Evolutionary conservation across 208 protist species (phyloP).

Genomic region (Trypanosoma rangeli): DNA sequence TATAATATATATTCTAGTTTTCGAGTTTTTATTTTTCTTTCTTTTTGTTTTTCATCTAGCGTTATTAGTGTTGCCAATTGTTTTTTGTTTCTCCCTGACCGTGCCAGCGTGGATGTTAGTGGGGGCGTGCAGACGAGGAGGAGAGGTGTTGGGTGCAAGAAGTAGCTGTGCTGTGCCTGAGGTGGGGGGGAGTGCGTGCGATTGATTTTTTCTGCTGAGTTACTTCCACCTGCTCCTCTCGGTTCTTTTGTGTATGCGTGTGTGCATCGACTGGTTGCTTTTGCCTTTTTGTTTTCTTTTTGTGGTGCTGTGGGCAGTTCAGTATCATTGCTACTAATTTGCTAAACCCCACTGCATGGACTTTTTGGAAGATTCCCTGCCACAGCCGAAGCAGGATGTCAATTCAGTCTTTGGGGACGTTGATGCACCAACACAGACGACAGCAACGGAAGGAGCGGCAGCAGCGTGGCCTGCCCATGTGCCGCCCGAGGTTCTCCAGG

Average conservation of each 20-base stretch:
- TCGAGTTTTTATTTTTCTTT: too few species aligned
- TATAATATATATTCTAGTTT: too few species aligned
- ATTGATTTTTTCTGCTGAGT: too few species aligned
- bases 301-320: neutral
- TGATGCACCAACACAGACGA: neutral
- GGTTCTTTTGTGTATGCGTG: slow-evolving; percentile 10
- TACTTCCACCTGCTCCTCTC: neutral
- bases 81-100: too few species aligned
- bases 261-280: neutral
- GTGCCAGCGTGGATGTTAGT: too few species aligned
- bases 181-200: too few species aligned
- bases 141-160: too few species aligned
- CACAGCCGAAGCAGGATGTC: neutral
- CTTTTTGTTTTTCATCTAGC: too few species aligned
- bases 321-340: neutral
- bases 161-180: too few species aligned
- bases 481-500: neutral
- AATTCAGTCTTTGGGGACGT: neutral
- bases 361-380: neutral
- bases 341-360: neutral
- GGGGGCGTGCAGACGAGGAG: too few species aligned
- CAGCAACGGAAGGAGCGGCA: neutral
- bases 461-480: neutral
- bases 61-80: too few species aligned
- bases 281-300: neutral